phyloP scores from a whole-genome alignment of 2,329 filamentous ascomycete species.

The Metarhizium brunneum region DNA sequence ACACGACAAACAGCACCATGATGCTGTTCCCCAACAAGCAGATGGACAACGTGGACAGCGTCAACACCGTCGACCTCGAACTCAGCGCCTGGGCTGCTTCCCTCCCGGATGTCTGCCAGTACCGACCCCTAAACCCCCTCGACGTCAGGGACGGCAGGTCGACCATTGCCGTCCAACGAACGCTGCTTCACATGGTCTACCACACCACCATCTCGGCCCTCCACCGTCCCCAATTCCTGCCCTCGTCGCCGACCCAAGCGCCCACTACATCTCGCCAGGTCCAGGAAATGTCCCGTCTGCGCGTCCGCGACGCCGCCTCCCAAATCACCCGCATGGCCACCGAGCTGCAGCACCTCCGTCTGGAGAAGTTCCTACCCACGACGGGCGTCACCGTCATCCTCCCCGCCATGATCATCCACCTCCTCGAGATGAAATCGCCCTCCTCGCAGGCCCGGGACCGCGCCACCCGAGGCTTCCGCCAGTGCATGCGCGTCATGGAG shows the following conservation, averaged over 20 bases:
- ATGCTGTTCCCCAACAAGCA: conserved; percentile 88
- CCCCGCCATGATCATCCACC: conserved; percentile 87
- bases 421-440: conserved; percentile 83
- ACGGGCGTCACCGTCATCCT: conserved; percentile 86
- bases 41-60: conserved; percentile 70
- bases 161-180: conserved; percentile 61
- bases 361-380: conserved; percentile 76
- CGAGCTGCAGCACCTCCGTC: conserved; percentile 60
- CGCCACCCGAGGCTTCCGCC: conserved; percentile 73
- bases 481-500: conserved; percentile 88
- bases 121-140: conserved; percentile 43
- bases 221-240: conserved; percentile 83
- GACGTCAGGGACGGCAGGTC: conserved; percentile 53
- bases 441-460: conserved; percentile 61
- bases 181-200: conserved; percentile 89
- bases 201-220: conserved; percentile 85
- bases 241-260: conserved; percentile 50
- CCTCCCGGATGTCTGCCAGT: conserved; percentile 63
- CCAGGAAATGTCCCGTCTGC: conserved; percentile 72
- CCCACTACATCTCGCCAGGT: conserved; percentile 54
- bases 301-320: conserved; percentile 73
- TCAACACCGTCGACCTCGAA: conserved; percentile 69
- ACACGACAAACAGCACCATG: conserved; percentile 68
- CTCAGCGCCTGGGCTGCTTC: conserved; percentile 68
- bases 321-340: conserved; percentile 80